Evolutionary conservation across 2,329 filamentous ascomycete species (phyloP).

Genomic region (Pseudocercospora cruenta): DNA sequence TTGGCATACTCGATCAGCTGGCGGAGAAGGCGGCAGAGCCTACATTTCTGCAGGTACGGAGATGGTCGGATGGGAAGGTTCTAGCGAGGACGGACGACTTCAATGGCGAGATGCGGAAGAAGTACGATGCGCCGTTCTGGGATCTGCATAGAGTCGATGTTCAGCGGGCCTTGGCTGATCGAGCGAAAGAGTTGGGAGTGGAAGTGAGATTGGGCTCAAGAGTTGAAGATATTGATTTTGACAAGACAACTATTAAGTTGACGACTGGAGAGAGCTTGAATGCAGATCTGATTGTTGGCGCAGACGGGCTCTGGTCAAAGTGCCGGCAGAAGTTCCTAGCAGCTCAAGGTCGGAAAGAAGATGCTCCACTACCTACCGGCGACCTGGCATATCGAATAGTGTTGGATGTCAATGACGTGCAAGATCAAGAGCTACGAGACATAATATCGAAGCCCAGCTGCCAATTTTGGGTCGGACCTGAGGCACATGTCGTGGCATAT

Average conservation of each 20-base stretch:
- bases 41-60: slow-evolving; percentile 54
- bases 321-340: slow-evolving; percentile 57
- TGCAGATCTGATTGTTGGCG: slow-evolving; percentile 64
- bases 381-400: slow-evolving; percentile 69
- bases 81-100: slow-evolving; percentile 59
- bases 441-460: slow-evolving; percentile 58
- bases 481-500: slow-evolving; percentile 65
- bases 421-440: slow-evolving; percentile 54
- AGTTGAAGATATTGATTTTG: slow-evolving; percentile 55
- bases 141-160: slow-evolving; percentile 67
- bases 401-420: slow-evolving; percentile 56
- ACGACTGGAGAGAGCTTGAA: slow-evolving; percentile 45
- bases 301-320: slow-evolving; percentile 67
- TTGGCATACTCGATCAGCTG: slow-evolving; percentile 54
- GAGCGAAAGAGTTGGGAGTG: slow-evolving; percentile 59
- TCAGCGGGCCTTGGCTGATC: slow-evolving; percentile 56
- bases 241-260: slow-evolving; percentile 47
- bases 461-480: slow-evolving; percentile 67
- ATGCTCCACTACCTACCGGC: slow-evolving; percentile 61
- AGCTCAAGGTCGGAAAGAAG: slow-evolving; percentile 38
- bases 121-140: slow-evolving; percentile 62
- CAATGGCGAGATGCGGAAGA: slow-evolving; percentile 55
- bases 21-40: slow-evolving; percentile 48
- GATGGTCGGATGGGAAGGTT: slow-evolving; percentile 54
- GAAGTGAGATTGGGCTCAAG: slow-evolving; percentile 53